Evolutionary conservation across 164 flowering plant species (phyloP).

Genomic region (Berberis vulgaris): DNA sequence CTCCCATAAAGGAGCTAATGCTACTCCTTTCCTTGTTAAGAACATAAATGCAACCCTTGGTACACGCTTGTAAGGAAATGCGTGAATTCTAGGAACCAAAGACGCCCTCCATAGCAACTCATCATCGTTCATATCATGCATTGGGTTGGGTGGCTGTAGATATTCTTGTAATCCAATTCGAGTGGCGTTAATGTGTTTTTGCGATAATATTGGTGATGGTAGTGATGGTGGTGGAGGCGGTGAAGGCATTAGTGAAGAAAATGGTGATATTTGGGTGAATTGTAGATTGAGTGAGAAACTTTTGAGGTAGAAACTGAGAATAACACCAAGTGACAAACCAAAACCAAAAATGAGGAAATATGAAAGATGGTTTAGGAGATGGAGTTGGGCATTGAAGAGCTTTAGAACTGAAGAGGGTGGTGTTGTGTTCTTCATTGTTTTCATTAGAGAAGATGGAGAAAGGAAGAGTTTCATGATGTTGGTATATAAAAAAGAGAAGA

Average conservation of each 20-base stretch:
- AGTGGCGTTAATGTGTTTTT: background rate
- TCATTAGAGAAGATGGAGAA: too few relatives aligned
- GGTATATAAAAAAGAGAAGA: too few relatives aligned
- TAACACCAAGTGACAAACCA: conserved; percentile 1
- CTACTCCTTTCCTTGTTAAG: background rate
- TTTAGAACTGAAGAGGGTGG: conserved; percentile 4
- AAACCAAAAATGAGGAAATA: conserved; percentile 16
- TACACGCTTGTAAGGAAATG: background rate
- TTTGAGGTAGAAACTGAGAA: too few relatives aligned
- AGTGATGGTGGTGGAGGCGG: too few relatives aligned
- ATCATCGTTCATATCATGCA: conserved; percentile 6
- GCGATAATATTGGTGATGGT: background rate
- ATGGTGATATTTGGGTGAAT: too few relatives aligned
- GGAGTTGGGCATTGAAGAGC: conserved; percentile 17
- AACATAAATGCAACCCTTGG: conserved; percentile 5
- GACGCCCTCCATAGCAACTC: conserved; percentile 12
- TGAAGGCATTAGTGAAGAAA: too few relatives aligned
- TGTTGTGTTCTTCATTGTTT: background rate
- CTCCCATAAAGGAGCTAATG: conserved; percentile 4
- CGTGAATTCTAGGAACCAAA: background rate
- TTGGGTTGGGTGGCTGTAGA: background rate
- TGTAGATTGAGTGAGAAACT: too few relatives aligned
- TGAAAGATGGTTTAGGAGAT: conserved; percentile 11
- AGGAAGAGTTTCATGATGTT: too few relatives aligned
- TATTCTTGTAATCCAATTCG: background rate